A percentile compares a stretch with the other conserved stretches of the same genome.
Conservation (phyloP, 2,329 filamentous ascomycete species). For the Trichoderma atrobrunneum region DNA sequence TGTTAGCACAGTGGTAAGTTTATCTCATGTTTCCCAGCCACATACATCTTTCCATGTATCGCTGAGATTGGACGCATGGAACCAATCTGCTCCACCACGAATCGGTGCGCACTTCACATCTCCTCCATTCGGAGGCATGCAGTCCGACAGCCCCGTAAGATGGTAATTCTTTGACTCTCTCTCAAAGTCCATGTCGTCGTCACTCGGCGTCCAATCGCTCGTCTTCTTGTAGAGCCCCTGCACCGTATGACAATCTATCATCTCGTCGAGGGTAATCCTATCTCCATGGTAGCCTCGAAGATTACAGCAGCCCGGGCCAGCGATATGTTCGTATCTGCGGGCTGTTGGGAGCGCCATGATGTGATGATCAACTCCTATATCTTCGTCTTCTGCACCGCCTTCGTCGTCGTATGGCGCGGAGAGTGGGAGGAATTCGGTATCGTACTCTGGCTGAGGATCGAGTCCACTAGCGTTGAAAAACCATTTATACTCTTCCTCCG, state of each 20-base stretch:
- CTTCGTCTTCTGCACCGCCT: constrained; percentile 3
- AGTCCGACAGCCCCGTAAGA: constrained; percentile 24
- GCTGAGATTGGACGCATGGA: not conserved
- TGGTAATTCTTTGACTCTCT: not conserved
- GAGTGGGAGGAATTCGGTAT: constrained; percentile 2
- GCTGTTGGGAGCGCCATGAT: constrained; percentile 5
- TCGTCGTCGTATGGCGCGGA: constrained; percentile 14
- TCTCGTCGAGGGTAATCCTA: constrained; percentile 26
- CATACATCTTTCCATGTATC: constrained; percentile 2
- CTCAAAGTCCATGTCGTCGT: constrained; percentile 27
- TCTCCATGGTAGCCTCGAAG: constrained; percentile 25
- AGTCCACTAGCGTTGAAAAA: not conserved
- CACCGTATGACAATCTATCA: constrained; percentile 27
- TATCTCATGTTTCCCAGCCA: not conserved
- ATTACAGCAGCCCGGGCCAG: constrained; percentile 23
- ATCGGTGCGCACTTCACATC: constrained; percentile 1
- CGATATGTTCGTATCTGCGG: constrained; percentile 26
- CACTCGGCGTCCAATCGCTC: constrained; percentile 18
- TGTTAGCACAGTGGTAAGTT: not conserved
- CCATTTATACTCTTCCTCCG: not conserved
- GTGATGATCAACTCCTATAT: not conserved
- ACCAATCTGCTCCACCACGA: not conserved
- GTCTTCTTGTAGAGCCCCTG: constrained; percentile 29
- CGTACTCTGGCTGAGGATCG: not conserved
- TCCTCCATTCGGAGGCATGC: constrained; percentile 17